Evolutionary conservation across 2,329 filamentous ascomycete genomes (phyloP), one percentile per base, ranked within the genome.

Genomic region (Penicillium sclerotigenum): DNA sequence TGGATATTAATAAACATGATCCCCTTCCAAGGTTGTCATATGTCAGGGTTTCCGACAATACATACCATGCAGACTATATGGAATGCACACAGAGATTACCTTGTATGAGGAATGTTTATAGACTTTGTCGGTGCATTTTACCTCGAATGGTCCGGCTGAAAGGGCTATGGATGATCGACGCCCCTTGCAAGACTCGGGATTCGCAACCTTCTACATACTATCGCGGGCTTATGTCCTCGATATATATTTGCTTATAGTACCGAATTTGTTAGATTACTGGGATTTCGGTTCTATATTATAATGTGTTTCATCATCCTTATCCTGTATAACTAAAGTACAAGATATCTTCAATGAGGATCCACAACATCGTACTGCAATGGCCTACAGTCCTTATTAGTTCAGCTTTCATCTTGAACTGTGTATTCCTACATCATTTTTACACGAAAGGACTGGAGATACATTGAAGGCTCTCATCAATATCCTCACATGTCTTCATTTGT

Each of bases 41-140:
- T 52, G 45, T 43, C 50, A 18, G 42, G 16, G 22, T 43, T 51
- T 26, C 24, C 38, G 47, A n/a, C 54, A 51, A 20, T 37, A 33
- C 31, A 37, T 16, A 52, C 38, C 10, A 41, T 40, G 38, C 24
- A n/a, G 7, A 14, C 3, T 8, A 16, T 24, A n/a, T 56, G 61
- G 58, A 50, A 63, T 63, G 61, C 31, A 6, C 18, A 26, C 14
- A 40, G 22, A 50, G 37, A 24, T 18, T 28, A 34, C 22, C 11
- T 22, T 38, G 34, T 36, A 36, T 34, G 20, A 47, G 50, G 61
- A 63, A 63, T 63, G 61, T 50, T 18, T 20, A 13, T n/a, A n/a
- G 42, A 29, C 46, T 22, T 29, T 55, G 38, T 38, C n/a, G 22
- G 34, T 22, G 34, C 33, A 34, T n/a, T n/a, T n/a, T n/a, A n/a